Evolutionary conservation across 176 grass and related monocot species (phyloP).

Genomic region (Panicum miliaceum): DNA sequence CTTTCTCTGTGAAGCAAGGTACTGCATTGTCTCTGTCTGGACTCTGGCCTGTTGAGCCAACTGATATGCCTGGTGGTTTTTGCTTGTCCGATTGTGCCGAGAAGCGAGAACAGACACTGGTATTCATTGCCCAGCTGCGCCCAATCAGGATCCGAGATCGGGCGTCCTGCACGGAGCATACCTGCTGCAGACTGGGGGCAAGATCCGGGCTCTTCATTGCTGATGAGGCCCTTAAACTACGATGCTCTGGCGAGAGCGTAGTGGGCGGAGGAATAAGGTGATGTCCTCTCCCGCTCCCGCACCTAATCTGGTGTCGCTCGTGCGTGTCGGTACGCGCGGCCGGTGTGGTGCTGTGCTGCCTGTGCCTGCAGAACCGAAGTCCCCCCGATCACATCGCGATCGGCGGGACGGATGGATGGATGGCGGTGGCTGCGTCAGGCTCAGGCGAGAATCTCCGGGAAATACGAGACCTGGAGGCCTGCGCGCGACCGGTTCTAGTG

Average conservation of each 20-base stretch:
- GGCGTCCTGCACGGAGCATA: not conserved
- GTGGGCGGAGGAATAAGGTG: not conserved
- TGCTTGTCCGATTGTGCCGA: slow-evolving; percentile 33
- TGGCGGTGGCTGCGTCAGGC: slow-evolving; percentile 16
- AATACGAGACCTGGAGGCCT: slow-evolving; percentile 10
- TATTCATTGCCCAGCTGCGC: slow-evolving; percentile 31
- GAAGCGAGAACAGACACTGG: slow-evolving; percentile 2
- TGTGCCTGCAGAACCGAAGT: not conserved
- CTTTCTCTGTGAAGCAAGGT: not conserved
- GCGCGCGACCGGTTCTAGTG: slow-evolving; percentile 35
- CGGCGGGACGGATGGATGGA: not conserved
- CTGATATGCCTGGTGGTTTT: slow-evolving; percentile 23
- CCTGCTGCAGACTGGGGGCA: not conserved
- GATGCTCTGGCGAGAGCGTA: not conserved
- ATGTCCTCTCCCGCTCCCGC: not conserved
- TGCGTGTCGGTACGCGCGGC: slow-evolving; percentile 21
- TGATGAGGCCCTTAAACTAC: not conserved
- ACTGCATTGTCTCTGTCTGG: not conserved
- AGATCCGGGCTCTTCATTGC: slow-evolving; percentile 26
- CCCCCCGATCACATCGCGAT: slow-evolving; percentile 7
- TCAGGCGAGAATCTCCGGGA: slow-evolving; percentile 28
- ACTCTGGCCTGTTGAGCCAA: not conserved
- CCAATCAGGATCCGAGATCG: not conserved
- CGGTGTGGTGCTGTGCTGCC: no score
- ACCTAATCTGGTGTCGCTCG: slow-evolving; percentile 7